These are phyloP conservation scores for Ophiocordyceps polyrhachis-furcata DNA, from an alignment of 2,329 filamentous ascomycete genomes.

Conservation along the genomic window DNA sequence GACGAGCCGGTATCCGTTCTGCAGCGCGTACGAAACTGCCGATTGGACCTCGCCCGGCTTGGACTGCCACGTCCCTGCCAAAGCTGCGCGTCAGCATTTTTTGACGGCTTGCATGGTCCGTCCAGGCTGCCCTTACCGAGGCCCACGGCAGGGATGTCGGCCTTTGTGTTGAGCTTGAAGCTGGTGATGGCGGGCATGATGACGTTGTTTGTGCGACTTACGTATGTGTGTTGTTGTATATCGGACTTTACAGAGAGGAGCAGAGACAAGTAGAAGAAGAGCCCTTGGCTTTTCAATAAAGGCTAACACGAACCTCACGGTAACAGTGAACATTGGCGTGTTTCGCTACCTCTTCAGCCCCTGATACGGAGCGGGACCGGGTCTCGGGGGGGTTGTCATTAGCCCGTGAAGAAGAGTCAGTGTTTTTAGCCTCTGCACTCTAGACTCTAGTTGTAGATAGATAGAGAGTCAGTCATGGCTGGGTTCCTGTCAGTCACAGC, in stretches of 20 bases:
- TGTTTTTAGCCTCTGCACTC: background rate
- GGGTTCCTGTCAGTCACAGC: background rate
- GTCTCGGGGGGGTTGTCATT: background rate
- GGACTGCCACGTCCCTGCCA: constrained; percentile 45
- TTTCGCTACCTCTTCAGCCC: constrained; percentile 1
- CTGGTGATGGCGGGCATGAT: constrained; percentile 7
- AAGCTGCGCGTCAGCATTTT: background rate
- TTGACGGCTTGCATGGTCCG: background rate
- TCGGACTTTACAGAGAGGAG: background rate
- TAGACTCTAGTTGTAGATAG: background rate
- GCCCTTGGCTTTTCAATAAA: background rate
- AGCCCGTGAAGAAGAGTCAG: background rate
- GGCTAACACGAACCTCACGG: background rate
- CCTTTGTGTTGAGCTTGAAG: constrained; percentile 47
- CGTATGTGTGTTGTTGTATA: background rate
- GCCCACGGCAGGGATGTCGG: constrained; percentile 43
- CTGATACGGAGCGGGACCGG: background rate
- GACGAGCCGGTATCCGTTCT: constrained; percentile 38
- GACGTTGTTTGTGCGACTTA: background rate
- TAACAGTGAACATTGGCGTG: background rate
- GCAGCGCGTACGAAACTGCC: constrained; percentile 40
- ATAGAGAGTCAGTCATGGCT: background rate
- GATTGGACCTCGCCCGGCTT: constrained; percentile 35
- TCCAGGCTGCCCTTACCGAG: constrained; percentile 40
- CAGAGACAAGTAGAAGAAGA: background rate